Evolutionary conservation across 768 basidiomycete genomes (phyloP).

Genomic region (Clathrus columnatus): DNA sequence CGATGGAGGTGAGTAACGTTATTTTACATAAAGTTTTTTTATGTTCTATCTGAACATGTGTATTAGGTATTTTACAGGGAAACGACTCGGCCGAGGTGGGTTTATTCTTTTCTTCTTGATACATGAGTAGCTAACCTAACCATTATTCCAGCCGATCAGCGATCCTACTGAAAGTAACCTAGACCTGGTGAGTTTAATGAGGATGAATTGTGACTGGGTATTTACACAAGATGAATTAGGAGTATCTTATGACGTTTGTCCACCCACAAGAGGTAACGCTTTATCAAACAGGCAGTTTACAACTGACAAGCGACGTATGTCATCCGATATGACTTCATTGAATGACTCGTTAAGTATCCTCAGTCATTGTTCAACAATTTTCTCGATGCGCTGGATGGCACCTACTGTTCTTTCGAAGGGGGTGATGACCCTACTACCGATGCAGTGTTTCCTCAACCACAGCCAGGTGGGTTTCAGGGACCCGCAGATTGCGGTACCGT

Average conservation of each 20-base stretch:
- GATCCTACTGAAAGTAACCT: background rate
- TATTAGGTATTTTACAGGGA: too few species aligned
- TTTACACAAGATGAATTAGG: background rate
- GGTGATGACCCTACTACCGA: background rate
- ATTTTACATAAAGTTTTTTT: constrained; percentile 6
- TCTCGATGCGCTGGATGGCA: constrained; percentile 26
- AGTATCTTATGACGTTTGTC: constrained; percentile 25
- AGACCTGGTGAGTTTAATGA: background rate
- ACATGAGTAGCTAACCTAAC: too few species aligned
- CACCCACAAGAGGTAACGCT: constrained; percentile 24
- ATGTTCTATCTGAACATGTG: background rate
- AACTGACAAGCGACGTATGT: constrained; percentile 14
- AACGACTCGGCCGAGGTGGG: too few species aligned
- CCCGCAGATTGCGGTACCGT: constrained; percentile 14
- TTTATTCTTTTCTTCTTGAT: background rate
- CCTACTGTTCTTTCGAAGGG: constrained; percentile 29
- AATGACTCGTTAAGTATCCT: constrained; percentile 24
- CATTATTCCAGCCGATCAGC: background rate
- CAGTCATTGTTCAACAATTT: constrained; percentile 17
- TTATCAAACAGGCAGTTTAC: constrained; percentile 25
- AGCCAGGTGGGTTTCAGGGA: constrained; percentile 4
- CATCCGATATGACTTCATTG: constrained; percentile 30
- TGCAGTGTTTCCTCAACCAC: constrained; percentile 10
- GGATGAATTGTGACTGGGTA: background rate
- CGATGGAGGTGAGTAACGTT: constrained; percentile 1